A percentile compares a stretch with the other conserved stretches of the same genome.
These are phyloP conservation scores for Coccomyxa sp. DNA, from an alignment of 139 green algal genomes.

Conservation along the genomic window DNA sequence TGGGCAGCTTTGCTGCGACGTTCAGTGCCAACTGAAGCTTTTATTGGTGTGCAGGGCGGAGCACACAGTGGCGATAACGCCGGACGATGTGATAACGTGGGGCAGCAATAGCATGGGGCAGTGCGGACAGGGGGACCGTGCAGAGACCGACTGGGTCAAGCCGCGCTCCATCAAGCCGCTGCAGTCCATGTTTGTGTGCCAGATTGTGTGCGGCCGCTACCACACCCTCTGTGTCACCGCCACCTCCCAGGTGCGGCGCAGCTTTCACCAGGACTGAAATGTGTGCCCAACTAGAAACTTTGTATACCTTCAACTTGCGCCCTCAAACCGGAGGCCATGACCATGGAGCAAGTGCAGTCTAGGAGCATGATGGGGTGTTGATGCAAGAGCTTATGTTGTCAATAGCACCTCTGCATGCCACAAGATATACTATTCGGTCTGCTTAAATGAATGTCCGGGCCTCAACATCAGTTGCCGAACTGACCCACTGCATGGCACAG, in stretches of 20 bases:
- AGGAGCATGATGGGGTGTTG: too few species aligned
- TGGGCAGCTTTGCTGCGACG: too few species aligned
- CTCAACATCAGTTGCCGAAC: too few species aligned
- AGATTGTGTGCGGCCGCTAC: conserved; percentile 68
- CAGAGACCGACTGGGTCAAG: conserved; percentile 49
- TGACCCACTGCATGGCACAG: too few species aligned
- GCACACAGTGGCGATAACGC: conserved; percentile 75
- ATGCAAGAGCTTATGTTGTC: too few species aligned
- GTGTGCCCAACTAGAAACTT: background rate
- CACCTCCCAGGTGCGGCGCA: conserved; percentile 44
- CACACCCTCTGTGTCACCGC: conserved; percentile 83
- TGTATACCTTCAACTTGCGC: background rate
- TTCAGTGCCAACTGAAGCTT: background rate
- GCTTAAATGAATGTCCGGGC: too few species aligned
- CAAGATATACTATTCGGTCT: too few species aligned
- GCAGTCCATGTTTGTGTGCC: conserved; percentile 55
- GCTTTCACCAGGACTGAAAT: background rate
- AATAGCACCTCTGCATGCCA: too few species aligned
- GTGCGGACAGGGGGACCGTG: conserved; percentile 65
- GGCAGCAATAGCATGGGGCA: conserved; percentile 77
- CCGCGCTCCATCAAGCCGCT: conserved; percentile 52
- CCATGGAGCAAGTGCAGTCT: too few species aligned
- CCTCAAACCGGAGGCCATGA: too few species aligned
- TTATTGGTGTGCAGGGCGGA: conserved; percentile 50
- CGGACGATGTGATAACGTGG: conserved; percentile 76